Conservation (phyloP, 1,284 basidiomycete species). For the Austroboletus niveus region DNA sequence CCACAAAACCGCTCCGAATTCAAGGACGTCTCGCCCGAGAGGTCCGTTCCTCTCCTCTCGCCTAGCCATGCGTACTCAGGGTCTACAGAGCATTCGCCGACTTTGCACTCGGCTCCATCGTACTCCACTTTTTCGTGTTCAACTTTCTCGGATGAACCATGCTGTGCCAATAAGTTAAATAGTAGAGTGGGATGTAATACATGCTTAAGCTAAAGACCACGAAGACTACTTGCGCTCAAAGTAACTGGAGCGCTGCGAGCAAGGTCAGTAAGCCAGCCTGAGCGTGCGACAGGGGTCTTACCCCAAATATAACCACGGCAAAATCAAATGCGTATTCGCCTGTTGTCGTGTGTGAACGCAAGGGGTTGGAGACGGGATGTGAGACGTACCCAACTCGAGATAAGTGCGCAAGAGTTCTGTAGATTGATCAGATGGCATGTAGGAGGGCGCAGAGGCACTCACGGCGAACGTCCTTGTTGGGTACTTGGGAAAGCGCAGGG, state of each 20-base stretch:
- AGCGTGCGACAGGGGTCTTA: constrained; percentile 37
- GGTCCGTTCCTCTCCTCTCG: constrained; percentile 48
- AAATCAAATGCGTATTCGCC: constrained; percentile 84
- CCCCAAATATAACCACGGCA: constrained; percentile 76
- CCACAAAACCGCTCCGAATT: constrained; percentile 79
- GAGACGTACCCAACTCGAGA: constrained; percentile 67
- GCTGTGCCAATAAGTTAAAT: background rate
- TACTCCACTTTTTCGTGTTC: constrained; percentile 98
- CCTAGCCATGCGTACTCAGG: background rate
- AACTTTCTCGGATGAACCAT: constrained; percentile 81
- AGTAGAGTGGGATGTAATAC: constrained; percentile 13
- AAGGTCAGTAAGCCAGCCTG: constrained; percentile 3
- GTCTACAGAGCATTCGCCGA: constrained; percentile 89
- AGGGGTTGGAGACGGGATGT: background rate
- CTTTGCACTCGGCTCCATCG: constrained; percentile 90
- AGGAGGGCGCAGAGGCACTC: constrained; percentile 33
- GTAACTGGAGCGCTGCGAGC: constrained; percentile 60
- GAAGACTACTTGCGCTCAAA: constrained; percentile 54
- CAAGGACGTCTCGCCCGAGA: constrained; percentile 91
- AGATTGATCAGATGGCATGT: constrained; percentile 7
- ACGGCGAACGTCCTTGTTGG: constrained; percentile 84
- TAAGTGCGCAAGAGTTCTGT: constrained; percentile 70
- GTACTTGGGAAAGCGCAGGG: constrained; percentile 65
- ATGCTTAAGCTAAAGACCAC: constrained; percentile 1
- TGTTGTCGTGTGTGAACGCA: constrained; percentile 1